A percentile compares a stretch with the other conserved stretches of the same genome.
phyloP scores from a whole-genome alignment of 2,329 filamentous ascomycete genomes.

The Pyrenochaeta sp. region DNA sequence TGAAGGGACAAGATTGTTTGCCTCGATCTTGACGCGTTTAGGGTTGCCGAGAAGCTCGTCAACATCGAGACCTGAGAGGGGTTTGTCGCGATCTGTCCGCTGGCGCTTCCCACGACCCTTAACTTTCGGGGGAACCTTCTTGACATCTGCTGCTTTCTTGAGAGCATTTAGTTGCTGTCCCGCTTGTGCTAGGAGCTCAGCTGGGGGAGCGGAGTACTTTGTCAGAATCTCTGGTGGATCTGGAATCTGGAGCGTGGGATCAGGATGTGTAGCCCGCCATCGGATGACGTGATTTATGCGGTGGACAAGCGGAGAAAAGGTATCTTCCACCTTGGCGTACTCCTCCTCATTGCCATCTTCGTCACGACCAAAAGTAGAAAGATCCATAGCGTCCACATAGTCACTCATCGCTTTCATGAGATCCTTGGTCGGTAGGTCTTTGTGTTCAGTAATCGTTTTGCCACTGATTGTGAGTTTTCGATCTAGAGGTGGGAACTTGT shows the following conservation, averaged over 20 bases:
- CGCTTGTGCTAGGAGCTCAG: conserved; percentile 69
- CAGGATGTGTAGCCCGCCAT: conserved; percentile 78
- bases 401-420: conserved; percentile 84
- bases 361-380: conserved; percentile 74
- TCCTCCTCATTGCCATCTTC: conserved; percentile 73
- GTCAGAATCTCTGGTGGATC: conserved; percentile 60
- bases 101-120: conserved; percentile 72
- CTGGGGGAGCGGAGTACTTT: conserved; percentile 76
- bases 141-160: conserved; percentile 76
- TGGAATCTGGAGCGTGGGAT: conserved; percentile 69
- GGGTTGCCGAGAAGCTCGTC: conserved; percentile 76
- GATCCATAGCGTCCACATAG: conserved; percentile 93
- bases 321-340: conserved; percentile 80
- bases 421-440: conserved; percentile 78
- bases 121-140: conserved; percentile 80
- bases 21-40: conserved; percentile 64
- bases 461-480: conserved; percentile 88
- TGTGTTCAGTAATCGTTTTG: conserved; percentile 79
- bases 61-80: conserved; percentile 88
- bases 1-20: conserved; percentile 83
- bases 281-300: conserved; percentile 86
- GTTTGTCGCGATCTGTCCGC: conserved; percentile 73
- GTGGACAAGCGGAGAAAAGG: conserved; percentile 86
- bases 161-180: conserved; percentile 68
- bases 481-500: conserved; percentile 90